phyloP scores from a whole-genome alignment of 2,329 filamentous ascomycete species.

The Apiospora saccharicola region DNA sequence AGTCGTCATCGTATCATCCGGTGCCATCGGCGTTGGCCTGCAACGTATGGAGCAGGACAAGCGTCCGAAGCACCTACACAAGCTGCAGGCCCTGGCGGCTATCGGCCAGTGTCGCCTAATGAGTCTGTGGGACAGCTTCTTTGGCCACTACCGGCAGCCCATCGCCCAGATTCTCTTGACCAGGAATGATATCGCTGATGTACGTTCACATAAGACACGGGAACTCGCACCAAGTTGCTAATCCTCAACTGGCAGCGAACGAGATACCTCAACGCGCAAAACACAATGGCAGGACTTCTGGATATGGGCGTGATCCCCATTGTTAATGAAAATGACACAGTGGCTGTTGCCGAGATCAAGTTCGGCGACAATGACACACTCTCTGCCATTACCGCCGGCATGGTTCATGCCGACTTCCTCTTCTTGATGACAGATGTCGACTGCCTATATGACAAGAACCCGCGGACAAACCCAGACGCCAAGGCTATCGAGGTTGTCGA shows the following conservation, averaged over 20 bases:
- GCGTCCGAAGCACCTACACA: constrained; percentile 87
- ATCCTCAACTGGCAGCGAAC: constrained; percentile 65
- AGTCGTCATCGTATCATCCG: constrained; percentile 96
- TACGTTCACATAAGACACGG: constrained; percentile 50
- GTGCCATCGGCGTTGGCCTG: constrained; percentile 93
- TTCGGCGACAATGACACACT: constrained; percentile 99
- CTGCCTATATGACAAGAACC: constrained; percentile 96
- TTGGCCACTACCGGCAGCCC: constrained; percentile 85
- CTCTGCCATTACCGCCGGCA: constrained; percentile 93
- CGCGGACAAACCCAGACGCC: constrained; percentile 83
- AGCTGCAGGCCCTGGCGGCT: constrained; percentile 91
- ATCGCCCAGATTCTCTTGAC: constrained; percentile 95
- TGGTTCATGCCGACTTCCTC: constrained; percentile 95
- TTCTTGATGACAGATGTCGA: constrained; percentile 99
- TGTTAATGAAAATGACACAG: constrained; percentile 97
- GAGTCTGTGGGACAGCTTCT: constrained; percentile 93
- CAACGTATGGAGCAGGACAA: constrained; percentile 88
- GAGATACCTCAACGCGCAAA: constrained; percentile 95
- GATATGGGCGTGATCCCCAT: constrained; percentile 97
- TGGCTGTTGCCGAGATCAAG: constrained; percentile 98
- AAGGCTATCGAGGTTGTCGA: constrained; percentile 91
- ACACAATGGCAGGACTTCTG: constrained; percentile 88
- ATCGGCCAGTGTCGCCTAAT: constrained; percentile 96
- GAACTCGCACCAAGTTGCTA: constrained; percentile 32
- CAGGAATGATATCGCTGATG: constrained; percentile 94